Conservation (phyloP, 2,329 filamentous ascomycete species). For the Sphaerulina musiva region DNA sequence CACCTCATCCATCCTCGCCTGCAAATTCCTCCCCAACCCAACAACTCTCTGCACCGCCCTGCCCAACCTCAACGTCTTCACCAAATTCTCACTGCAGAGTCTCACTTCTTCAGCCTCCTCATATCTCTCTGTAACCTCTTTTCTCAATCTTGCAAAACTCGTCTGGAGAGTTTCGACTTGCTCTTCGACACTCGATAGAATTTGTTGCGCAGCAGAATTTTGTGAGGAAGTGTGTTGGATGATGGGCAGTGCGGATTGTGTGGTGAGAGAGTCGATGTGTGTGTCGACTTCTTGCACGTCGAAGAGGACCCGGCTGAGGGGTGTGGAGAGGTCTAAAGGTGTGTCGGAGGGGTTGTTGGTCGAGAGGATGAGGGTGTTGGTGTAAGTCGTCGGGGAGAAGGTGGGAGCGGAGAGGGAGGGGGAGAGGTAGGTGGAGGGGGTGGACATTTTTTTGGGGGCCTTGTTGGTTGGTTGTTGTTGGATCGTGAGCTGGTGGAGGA, state of each 20-base stretch:
- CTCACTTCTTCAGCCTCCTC: constrained; percentile 78
- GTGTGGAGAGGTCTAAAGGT: constrained; percentile 86
- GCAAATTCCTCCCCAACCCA: constrained; percentile 75
- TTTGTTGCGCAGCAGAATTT: constrained; percentile 62
- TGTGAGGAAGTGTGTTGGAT: constrained; percentile 71
- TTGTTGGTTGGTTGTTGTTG: background rate
- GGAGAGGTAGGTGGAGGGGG: constrained; percentile 11
- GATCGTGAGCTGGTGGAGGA: too few species aligned
- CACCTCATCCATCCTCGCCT: constrained; percentile 74
- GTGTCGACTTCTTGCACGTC: constrained; percentile 96
- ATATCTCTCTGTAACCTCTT: constrained; percentile 79
- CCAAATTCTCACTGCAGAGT: constrained; percentile 67
- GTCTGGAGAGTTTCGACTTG: constrained; percentile 76
- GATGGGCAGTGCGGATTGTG: constrained; percentile 72
- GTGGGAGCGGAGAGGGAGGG: constrained; percentile 29
- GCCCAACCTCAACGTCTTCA: constrained; percentile 71
- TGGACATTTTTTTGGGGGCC: background rate
- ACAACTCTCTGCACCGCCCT: constrained; percentile 71
- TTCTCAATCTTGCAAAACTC: constrained; percentile 77
- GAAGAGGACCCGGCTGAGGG: constrained; percentile 86
- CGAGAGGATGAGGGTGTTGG: constrained; percentile 77
- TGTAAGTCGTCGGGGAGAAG: constrained; percentile 76
- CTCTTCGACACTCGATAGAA: constrained; percentile 69
- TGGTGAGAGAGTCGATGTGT: constrained; percentile 84
- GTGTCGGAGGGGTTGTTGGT: constrained; percentile 91